Evolutionary conservation across 2,329 filamentous ascomycete genomes (phyloP).

Genomic region (Epichloe hybrida): DNA sequence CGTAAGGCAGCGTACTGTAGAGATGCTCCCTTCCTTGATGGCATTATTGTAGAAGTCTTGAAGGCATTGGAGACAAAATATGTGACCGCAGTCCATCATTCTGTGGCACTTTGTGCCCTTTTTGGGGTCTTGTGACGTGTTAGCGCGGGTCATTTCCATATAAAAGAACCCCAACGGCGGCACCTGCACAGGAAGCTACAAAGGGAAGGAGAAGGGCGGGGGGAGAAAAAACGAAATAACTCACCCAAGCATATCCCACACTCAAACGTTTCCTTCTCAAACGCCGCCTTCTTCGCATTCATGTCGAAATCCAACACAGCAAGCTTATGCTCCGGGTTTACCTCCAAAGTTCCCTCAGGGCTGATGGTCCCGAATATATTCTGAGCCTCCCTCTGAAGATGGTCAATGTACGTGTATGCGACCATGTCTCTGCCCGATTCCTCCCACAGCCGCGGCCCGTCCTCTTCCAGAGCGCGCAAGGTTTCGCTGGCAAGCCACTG

Average conservation of each 20-base stretch:
- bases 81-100: constrained; percentile 72
- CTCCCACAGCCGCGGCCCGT: constrained; percentile 45
- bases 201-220: no score
- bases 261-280: constrained; percentile 73
- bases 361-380: constrained; percentile 45
- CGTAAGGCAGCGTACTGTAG: constrained; percentile 64
- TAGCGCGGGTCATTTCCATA: neutral
- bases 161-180: no score
- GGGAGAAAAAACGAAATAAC: constrained; percentile 6
- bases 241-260: constrained; percentile 70
- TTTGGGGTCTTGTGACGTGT: constrained; percentile 54
- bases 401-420: constrained; percentile 50
- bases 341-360: constrained; percentile 32
- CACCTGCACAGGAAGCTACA: neutral
- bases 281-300: constrained; percentile 57
- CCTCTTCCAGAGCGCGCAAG: constrained; percentile 34
- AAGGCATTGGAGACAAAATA: constrained; percentile 81
- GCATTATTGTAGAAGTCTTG: constrained; percentile 82
- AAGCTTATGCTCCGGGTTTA: constrained; percentile 48
- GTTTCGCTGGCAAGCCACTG: constrained; percentile 41
- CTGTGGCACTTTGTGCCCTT: constrained; percentile 72
- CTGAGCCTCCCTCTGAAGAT: constrained; percentile 45
- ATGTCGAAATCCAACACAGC: constrained; percentile 67
- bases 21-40: constrained; percentile 73
- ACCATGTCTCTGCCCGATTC: constrained; percentile 46